These are phyloP conservation scores for Ormosia semicastrata DNA, from an alignment of 306 rosid species.

Conservation along the genomic window DNA sequence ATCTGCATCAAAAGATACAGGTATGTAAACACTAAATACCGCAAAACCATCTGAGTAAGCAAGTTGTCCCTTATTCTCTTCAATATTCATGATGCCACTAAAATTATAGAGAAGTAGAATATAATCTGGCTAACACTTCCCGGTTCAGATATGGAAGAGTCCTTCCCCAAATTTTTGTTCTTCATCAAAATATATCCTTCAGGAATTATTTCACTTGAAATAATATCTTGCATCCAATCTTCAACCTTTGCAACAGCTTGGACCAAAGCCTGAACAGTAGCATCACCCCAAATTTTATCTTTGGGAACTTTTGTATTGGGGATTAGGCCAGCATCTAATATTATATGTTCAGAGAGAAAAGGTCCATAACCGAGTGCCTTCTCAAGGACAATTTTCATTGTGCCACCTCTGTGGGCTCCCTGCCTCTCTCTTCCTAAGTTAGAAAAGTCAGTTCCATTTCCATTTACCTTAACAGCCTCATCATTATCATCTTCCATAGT, in stretches of 20 bases:
- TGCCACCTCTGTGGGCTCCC: slow-evolving; percentile 56
- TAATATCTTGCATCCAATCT: slow-evolving; percentile 91
- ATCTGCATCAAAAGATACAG: slow-evolving; percentile 55
- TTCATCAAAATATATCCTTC: slow-evolving; percentile 96
- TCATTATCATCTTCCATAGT: slow-evolving; percentile 44
- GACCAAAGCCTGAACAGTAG: slow-evolving; percentile 55
- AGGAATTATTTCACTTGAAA: slow-evolving; percentile 79
- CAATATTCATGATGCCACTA: neutral
- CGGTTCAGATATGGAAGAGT: slow-evolving; percentile 42
- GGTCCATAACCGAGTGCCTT: slow-evolving; percentile 97
- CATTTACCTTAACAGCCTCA: slow-evolving; percentile 46
- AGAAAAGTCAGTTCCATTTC: slow-evolving; percentile 34
- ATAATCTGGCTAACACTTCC: slow-evolving; percentile 66
- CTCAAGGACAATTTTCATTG: slow-evolving; percentile 81
- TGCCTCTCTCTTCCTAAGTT: slow-evolving; percentile 51
- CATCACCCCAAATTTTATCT: slow-evolving; percentile 63
- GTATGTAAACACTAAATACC: neutral
- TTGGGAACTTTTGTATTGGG: slow-evolving; percentile 65
- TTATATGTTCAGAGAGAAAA: slow-evolving; percentile 92
- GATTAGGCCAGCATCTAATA: slow-evolving; percentile 75
- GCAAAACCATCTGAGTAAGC: slow-evolving; percentile 7
- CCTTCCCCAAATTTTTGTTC: slow-evolving; percentile 60
- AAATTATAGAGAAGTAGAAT: slow-evolving; percentile 15
- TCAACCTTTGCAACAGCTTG: slow-evolving; percentile 82
- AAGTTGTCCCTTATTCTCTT: neutral